Evolutionary conservation across 1,284 basidiomycete genomes (phyloP), one percentile per base, ranked within the genome.

Genomic region (Fomitopsis palustris): DNA sequence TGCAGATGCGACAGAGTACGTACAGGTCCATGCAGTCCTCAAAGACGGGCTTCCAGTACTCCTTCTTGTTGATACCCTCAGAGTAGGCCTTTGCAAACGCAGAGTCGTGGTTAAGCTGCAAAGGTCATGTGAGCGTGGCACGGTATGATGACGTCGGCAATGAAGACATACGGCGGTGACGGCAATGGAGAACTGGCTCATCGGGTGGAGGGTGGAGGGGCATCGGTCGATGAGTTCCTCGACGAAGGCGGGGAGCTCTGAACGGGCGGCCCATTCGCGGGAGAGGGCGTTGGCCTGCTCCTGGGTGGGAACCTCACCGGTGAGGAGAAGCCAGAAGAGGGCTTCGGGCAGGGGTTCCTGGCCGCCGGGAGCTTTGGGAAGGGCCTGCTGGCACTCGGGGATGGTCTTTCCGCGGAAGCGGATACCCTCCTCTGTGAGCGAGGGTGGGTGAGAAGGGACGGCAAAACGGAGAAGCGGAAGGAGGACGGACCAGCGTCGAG

Each of bases 1-100:
- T 14, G 25, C 25, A 27, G 16, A 8, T 17, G 38, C 0, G 47
- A 6, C 27, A 23, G 23, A 25, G 45, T n/a, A 74, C 86, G 57
- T 64, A 90, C 88, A 98, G 83, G 80, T 98, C 95, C 92, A 98
- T 96, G 57, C 91, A 87, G 79, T 99, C 96, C 74, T 99, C 96
- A 65, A 96, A 96, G 58, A 90, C 91, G 61, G 94, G 90, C 68
- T 90, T 87, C 96, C 96, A 99, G 84, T 98, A 98, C 60, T 98
- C 96, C 76, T 89, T 90, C 84, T 99, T 99, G 74, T 88, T 87
- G 70, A 96, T 85, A 67, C 96, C 96, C 69, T 92, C 81, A 64
- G 90, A 87, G 81, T 98, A 98, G 12, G 94, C 95, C 77, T 95
- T 93, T 66, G 96, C 95, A 72, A 98, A 98, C 59, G 94, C 93